These are phyloP conservation scores for Penicillium expansum DNA, from an alignment of 2,329 filamentous ascomycete species.

Conservation along the genomic window DNA sequence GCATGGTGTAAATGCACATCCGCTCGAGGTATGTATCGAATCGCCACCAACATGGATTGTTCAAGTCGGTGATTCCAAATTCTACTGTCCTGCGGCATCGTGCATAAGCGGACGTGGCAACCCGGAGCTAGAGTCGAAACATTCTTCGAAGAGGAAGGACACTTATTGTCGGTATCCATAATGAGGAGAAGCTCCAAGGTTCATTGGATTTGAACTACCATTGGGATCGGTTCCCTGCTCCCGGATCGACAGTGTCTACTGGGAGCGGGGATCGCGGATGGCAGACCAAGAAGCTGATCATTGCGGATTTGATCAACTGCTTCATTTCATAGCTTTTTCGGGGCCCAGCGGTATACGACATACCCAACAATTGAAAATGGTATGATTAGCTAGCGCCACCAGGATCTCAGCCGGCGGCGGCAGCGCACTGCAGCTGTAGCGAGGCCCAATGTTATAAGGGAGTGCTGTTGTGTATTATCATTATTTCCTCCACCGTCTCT, in stretches of 20 bases:
- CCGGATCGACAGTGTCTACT: slow-evolving; percentile 21
- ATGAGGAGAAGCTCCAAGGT: background rate
- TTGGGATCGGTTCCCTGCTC: slow-evolving; percentile 17
- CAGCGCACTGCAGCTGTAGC: slow-evolving; percentile 1
- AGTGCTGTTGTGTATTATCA: background rate
- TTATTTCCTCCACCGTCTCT: background rate
- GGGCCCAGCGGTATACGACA: background rate
- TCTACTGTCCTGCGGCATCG: background rate
- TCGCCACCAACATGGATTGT: background rate
- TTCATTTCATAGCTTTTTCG: background rate
- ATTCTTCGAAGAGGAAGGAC: background rate
- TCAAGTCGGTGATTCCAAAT: slow-evolving; percentile 1
- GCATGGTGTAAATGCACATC: background rate
- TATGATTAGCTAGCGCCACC: slow-evolving; percentile 1
- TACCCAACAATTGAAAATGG: background rate
- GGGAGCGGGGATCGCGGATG: slow-evolving; percentile 3
- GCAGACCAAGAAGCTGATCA: background rate
- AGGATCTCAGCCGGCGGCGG: background rate
- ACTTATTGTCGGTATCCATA: background rate
- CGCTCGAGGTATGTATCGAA: background rate
- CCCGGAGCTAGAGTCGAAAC: slow-evolving; percentile 4
- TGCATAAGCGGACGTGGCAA: slow-evolving; percentile 3
- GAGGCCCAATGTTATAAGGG: background rate
- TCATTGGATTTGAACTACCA: slow-evolving; percentile 7
- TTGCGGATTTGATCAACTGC: background rate